These are phyloP conservation scores for Ceratobasidium sp. DNA, from an alignment of 1,284 basidiomycete genomes.

Conservation along the genomic window DNA sequence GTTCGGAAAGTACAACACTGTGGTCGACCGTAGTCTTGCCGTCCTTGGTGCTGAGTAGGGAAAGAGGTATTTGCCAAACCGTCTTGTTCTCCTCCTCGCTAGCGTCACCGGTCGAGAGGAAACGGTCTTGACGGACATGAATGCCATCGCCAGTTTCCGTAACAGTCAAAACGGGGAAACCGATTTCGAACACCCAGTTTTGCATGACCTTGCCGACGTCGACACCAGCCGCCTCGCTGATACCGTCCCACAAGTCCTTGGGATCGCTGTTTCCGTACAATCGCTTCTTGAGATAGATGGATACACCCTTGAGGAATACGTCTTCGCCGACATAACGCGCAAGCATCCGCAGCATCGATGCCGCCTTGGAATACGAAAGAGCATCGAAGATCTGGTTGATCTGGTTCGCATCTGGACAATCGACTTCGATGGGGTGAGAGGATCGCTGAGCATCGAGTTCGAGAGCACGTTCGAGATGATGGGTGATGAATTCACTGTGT, in stretches of 20 bases:
- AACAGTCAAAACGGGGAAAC: slow-evolving; percentile 88
- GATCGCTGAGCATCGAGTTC: slow-evolving; percentile 86
- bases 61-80: slow-evolving; percentile 87
- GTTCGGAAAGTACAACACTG: slow-evolving; percentile 69
- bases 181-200: slow-evolving; percentile 87
- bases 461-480: slow-evolving; percentile 57
- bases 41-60: slow-evolving; percentile 68
- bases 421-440: slow-evolving; percentile 95
- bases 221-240: slow-evolving; percentile 76
- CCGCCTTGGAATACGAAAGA: slow-evolving; percentile 87
- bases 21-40: slow-evolving; percentile 71
- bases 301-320: slow-evolving; percentile 84
- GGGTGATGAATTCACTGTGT: slow-evolving; percentile 70
- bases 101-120: slow-evolving; percentile 84
- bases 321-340: slow-evolving; percentile 89
- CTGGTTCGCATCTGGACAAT: slow-evolving; percentile 85
- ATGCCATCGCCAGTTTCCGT: slow-evolving; percentile 77
- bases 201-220: slow-evolving; percentile 87
- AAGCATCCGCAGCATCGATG: slow-evolving; percentile 89
- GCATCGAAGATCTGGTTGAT: slow-evolving; percentile 84
- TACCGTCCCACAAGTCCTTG: slow-evolving; percentile 89
- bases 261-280: slow-evolving; percentile 86
- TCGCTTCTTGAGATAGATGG: slow-evolving; percentile 89
- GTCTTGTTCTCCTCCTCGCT: slow-evolving; percentile 88
- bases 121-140: slow-evolving; percentile 86